Evolutionary conservation across 129 eudicot genomes (phyloP).

Genomic region (Logfia minima): DNA sequence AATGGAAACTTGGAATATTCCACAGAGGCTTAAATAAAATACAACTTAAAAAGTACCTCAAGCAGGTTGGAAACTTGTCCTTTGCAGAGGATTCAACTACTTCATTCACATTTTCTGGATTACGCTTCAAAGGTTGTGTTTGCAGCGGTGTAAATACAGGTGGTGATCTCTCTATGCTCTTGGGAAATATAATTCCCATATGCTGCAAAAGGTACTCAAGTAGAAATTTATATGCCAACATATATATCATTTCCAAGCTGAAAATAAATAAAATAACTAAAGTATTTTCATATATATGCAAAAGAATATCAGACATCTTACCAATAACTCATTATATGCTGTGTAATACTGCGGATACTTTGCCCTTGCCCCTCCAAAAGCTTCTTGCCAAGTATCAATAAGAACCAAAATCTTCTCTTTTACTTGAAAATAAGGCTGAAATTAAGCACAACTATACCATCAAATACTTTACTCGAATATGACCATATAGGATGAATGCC

Average conservation of each 20-base stretch:
- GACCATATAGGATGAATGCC: slow-evolving; percentile 6
- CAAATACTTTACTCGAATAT: neutral
- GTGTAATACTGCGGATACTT: slow-evolving; percentile 83
- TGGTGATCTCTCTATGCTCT: slow-evolving; percentile 62
- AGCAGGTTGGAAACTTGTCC: slow-evolving; percentile 58
- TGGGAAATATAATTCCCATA: slow-evolving; percentile 86
- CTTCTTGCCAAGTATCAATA: slow-evolving; percentile 96
- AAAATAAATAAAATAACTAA: neutral
- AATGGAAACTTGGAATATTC: neutral
- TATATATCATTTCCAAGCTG: neutral
- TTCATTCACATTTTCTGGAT: slow-evolving; percentile 40
- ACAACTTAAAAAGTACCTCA: neutral
- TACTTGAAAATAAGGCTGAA: slow-evolving; percentile 84
- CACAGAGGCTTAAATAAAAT: too few relatives aligned
- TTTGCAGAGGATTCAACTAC: slow-evolving; percentile 64
- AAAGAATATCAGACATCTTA: slow-evolving; percentile 17
- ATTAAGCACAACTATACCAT: neutral
- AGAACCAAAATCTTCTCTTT: slow-evolving; percentile 88
- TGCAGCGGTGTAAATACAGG: slow-evolving; percentile 92
- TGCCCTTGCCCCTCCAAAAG: slow-evolving; percentile 90
- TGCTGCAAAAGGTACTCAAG: slow-evolving; percentile 49
- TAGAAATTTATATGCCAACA: neutral
- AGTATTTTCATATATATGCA: neutral
- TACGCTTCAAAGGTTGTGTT: slow-evolving; percentile 70
- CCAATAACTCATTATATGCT: slow-evolving; percentile 87